Conservation (phyloP, 495 filamentous ascomycete species). For the Penicillium turbatum region DNA sequence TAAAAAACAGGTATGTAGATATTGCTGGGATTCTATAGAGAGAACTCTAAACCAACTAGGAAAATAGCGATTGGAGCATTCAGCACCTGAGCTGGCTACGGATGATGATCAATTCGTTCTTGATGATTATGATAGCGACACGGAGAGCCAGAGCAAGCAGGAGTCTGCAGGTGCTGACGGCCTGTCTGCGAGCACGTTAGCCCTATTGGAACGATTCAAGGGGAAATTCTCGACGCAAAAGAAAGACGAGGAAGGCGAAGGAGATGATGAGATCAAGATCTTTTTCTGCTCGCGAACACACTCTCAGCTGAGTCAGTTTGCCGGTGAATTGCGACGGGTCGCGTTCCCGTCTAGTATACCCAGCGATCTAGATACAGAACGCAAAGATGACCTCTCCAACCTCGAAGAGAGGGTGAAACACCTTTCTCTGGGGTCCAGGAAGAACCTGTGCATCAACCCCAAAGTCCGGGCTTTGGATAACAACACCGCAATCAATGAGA, state of each 20-base stretch:
- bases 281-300: constrained; percentile 95
- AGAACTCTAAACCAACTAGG: not conserved
- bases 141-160: constrained; percentile 35
- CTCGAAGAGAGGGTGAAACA: constrained; percentile 71
- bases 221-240: constrained; percentile 35
- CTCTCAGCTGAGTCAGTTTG: constrained; percentile 90
- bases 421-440: constrained; percentile 81
- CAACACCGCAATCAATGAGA: constrained; percentile 85
- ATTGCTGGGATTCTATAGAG: not conserved
- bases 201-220: constrained; percentile 38
- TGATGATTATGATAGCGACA: constrained; percentile 73
- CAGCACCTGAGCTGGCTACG: constrained; percentile 23
- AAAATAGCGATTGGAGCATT: constrained; percentile 31
- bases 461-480: constrained; percentile 67
- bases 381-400: constrained; percentile 23
- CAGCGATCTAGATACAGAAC: constrained; percentile 25
- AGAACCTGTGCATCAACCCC: constrained; percentile 89
- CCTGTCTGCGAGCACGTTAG: constrained; percentile 42
- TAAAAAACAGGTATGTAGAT: constrained; percentile 47
- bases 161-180: constrained; percentile 28
- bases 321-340: constrained; percentile 83
- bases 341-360: constrained; percentile 61
- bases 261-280: constrained; percentile 63
- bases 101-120: constrained; percentile 74
- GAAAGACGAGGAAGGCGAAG: constrained; percentile 47